These are phyloP conservation scores for Trypethelium eluteriae DNA, from an alignment of 495 filamentous ascomycete species.

Conservation along the genomic window DNA sequence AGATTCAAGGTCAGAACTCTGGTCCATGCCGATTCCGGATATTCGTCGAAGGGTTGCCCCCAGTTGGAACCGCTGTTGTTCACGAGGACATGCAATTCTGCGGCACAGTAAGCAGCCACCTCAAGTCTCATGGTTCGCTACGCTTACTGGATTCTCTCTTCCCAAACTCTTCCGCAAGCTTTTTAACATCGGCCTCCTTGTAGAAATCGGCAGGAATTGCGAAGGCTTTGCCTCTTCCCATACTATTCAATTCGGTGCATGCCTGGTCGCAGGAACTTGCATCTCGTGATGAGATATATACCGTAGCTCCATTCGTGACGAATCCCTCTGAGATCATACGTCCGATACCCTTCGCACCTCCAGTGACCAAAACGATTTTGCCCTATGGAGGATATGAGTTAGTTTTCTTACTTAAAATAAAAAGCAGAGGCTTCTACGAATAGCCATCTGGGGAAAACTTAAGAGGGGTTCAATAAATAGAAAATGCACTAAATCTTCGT, in stretches of 20 bases:
- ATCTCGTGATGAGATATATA: conserved; percentile 75
- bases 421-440: neutral
- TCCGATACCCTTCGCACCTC: conserved; percentile 34
- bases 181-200: conserved; percentile 61
- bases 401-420: neutral
- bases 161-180: conserved; percentile 54
- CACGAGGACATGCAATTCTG: conserved; percentile 65
- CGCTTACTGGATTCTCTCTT: conserved; percentile 53
- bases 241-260: conserved; percentile 51
- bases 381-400: neutral
- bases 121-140: neutral
- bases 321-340: conserved; percentile 35
- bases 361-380: conserved; percentile 34
- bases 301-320: conserved; percentile 35
- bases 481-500: neutral
- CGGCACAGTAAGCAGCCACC: neutral
- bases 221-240: conserved; percentile 55
- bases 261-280: conserved; percentile 53
- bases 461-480: neutral
- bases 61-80: conserved; percentile 74
- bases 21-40: conserved; percentile 60
- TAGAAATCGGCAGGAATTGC: conserved; percentile 67
- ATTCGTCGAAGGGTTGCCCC: conserved; percentile 61
- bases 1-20: conserved; percentile 73
- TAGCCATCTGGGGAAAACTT: too few relatives aligned